phyloP scores from a whole-genome alignment of 2,329 filamentous ascomycete genomes.

The Huntiella decipiens region DNA sequence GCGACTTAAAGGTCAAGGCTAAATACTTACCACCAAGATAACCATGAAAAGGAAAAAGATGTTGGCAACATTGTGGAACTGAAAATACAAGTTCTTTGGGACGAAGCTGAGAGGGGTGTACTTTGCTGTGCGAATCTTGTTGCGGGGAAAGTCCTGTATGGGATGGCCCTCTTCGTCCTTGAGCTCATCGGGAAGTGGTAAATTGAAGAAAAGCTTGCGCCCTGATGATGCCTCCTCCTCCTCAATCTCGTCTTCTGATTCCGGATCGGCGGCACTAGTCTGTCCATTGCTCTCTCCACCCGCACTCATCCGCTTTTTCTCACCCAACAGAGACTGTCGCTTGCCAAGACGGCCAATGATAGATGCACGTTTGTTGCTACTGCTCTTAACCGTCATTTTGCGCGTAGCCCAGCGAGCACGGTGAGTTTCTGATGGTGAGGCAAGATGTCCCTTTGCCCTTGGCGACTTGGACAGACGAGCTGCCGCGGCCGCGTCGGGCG shows the following conservation, averaged over 20 bases:
- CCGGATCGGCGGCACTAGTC: conserved; percentile 20
- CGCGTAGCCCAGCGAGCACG: conserved; percentile 94
- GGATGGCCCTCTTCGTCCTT: conserved; percentile 69
- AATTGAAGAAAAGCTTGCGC: conserved; percentile 67
- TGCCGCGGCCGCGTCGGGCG: background rate
- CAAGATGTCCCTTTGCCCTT: conserved; percentile 9
- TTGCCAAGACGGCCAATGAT: conserved; percentile 59
- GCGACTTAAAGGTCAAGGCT: conserved; percentile 6
- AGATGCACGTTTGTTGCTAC: conserved; percentile 60
- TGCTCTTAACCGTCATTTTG: conserved; percentile 57
- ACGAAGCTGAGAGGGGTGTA: conserved; percentile 91
- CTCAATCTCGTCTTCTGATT: conserved; percentile 21
- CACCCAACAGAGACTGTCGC: conserved; percentile 32
- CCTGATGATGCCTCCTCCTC: conserved; percentile 16
- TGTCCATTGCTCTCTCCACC: conserved; percentile 18
- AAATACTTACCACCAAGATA: conserved; percentile 63
- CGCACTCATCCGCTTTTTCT: conserved; percentile 45
- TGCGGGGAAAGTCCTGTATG: conserved; percentile 51
- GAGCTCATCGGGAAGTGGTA: conserved; percentile 54
- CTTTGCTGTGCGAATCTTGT: conserved; percentile 96
- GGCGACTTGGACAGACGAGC: conserved; percentile 6
- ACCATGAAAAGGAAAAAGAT: conserved; percentile 96
- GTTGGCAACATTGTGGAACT: conserved; percentile 97
- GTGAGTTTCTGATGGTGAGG: conserved; percentile 30
- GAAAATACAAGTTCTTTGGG: conserved; percentile 91